phyloP scores from a whole-genome alignment of 306 rosid genomes.

The Prunus mira region DNA sequence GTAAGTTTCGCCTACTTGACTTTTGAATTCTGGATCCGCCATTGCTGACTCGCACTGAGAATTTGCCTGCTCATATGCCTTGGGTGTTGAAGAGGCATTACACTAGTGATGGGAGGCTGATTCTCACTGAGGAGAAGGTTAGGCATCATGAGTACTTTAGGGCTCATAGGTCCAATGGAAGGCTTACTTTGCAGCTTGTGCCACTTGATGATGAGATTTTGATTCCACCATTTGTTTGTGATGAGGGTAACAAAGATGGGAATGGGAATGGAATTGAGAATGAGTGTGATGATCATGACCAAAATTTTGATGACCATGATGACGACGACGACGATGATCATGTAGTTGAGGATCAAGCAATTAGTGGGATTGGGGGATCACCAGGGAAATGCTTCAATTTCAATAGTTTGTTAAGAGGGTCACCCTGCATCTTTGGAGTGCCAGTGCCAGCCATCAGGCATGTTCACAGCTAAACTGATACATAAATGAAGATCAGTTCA shows the following conservation, averaged over 20 bases:
- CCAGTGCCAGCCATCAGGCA: conserved; percentile 42
- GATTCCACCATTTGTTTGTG: neutral
- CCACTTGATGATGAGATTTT: conserved; percentile 27
- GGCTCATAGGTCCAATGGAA: conserved; percentile 61
- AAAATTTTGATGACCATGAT: neutral
- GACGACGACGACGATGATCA: neutral
- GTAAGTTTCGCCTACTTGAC: too few relatives aligned
- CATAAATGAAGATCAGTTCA: too few relatives aligned
- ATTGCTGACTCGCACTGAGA: conserved; percentile 50
- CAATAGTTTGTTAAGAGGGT: conserved; percentile 16
- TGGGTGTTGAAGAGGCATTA: conserved; percentile 60
- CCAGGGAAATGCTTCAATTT: conserved; percentile 22
- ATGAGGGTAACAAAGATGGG: neutral
- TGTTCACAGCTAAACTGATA: conserved; percentile 23
- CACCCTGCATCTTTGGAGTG: conserved; percentile 35
- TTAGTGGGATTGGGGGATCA: neutral
- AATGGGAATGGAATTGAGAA: neutral
- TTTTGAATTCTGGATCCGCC: too few relatives aligned
- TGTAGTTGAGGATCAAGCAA: neutral
- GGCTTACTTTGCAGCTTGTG: conserved; percentile 68
- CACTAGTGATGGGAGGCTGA: conserved; percentile 57
- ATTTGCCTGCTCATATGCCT: conserved; percentile 56
- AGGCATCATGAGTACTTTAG: conserved; percentile 57
- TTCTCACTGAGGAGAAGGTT: conserved; percentile 59
- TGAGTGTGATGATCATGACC: neutral